A percentile compares a stretch with the other conserved stretches of the same genome.
Evolutionary conservation across 305 asterid genomes (phyloP).

Genomic region (Solanum aculeatissimum): DNA sequence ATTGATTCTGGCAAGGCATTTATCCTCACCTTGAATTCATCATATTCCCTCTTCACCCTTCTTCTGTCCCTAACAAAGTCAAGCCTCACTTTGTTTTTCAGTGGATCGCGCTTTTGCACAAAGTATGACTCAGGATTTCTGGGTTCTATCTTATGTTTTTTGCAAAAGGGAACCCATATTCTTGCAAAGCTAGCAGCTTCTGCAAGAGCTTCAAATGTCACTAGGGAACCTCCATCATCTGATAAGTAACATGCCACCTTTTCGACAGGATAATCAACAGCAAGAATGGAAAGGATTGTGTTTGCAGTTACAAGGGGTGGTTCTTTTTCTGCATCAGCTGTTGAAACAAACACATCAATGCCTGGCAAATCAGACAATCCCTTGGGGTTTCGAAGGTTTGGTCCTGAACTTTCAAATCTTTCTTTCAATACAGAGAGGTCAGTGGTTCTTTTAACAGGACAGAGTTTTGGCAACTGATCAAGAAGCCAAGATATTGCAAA

Average conservation of each 20-base stretch:
- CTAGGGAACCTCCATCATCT: slow-evolving; percentile 85
- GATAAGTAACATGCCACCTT: slow-evolving; percentile 77
- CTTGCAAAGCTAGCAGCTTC: slow-evolving; percentile 87
- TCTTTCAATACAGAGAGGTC: slow-evolving; percentile 64
- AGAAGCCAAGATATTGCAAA: slow-evolving; percentile 90
- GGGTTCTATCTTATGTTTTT: slow-evolving; percentile 71
- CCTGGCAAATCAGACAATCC: slow-evolving; percentile 82
- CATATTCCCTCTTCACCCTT: slow-evolving; percentile 80
- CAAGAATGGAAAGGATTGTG: slow-evolving; percentile 81
- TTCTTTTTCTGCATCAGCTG: slow-evolving; percentile 84
- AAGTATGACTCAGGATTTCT: slow-evolving; percentile 85
- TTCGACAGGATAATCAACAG: slow-evolving; percentile 87
- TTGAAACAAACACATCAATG: slow-evolving; percentile 76
- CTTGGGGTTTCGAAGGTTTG: slow-evolving; percentile 67
- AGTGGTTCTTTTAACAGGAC: slow-evolving; percentile 71
- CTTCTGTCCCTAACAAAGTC: slow-evolving; percentile 80
- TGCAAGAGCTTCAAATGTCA: slow-evolving; percentile 86
- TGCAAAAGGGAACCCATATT: slow-evolving; percentile 83
- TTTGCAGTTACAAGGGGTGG: slow-evolving; percentile 93
- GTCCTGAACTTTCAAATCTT: slow-evolving; percentile 64
- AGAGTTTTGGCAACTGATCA: slow-evolving; percentile 80
- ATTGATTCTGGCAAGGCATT: slow-evolving; percentile 74
- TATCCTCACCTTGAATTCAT: slow-evolving; percentile 77
- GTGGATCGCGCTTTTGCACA: slow-evolving; percentile 59
- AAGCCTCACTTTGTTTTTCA: slow-evolving; percentile 58